These are phyloP conservation scores for Penicillium longicatenatum DNA, from an alignment of 495 filamentous ascomycete genomes.

Conservation along the genomic window DNA sequence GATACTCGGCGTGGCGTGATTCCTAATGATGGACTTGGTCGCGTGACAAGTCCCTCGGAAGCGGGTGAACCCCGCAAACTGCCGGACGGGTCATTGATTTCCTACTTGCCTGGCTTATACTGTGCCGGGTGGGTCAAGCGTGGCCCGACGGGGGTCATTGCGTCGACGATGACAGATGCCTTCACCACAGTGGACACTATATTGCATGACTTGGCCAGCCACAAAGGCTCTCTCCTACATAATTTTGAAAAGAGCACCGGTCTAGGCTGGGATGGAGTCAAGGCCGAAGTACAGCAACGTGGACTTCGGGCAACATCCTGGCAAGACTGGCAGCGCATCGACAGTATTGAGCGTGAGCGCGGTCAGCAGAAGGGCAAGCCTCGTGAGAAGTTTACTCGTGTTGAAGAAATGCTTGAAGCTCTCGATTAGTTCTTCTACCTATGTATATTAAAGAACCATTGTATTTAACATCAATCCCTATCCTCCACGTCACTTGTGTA, in stretches of 20 bases:
- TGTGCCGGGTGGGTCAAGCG: conserved; percentile 96
- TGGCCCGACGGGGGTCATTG: conserved; percentile 94
- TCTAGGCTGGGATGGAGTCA: conserved; percentile 77
- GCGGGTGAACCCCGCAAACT: conserved; percentile 25
- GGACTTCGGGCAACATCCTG: conserved; percentile 61
- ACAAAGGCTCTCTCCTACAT: conserved; percentile 47
- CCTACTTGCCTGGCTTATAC: conserved; percentile 77
- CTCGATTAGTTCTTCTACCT: conserved; percentile 15
- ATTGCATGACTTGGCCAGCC: conserved; percentile 62
- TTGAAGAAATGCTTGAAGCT: conserved; percentile 78
- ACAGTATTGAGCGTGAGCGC: conserved; percentile 68
- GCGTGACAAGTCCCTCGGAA: conserved; percentile 54
- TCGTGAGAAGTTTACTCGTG: conserved; percentile 80
- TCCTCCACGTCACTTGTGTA: not conserved
- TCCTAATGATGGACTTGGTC: conserved; percentile 79
- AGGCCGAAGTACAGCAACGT: conserved; percentile 50
- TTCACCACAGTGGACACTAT: conserved; percentile 87
- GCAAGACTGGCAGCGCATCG: conserved; percentile 85
- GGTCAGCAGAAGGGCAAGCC: conserved; percentile 70
- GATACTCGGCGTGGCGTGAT: conserved; percentile 72
- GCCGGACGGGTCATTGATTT: conserved; percentile 41
- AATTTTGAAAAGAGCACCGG: conserved; percentile 41
- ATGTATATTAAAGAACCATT: conserved; percentile 12
- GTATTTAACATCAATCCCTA: not conserved
- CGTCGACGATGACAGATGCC: conserved; percentile 93